A percentile compares a stretch with the other conserved stretches of the same genome.
Evolutionary conservation across 2,329 filamentous ascomycete genomes (phyloP).

Genomic region (Juglanconis oblonga): DNA sequence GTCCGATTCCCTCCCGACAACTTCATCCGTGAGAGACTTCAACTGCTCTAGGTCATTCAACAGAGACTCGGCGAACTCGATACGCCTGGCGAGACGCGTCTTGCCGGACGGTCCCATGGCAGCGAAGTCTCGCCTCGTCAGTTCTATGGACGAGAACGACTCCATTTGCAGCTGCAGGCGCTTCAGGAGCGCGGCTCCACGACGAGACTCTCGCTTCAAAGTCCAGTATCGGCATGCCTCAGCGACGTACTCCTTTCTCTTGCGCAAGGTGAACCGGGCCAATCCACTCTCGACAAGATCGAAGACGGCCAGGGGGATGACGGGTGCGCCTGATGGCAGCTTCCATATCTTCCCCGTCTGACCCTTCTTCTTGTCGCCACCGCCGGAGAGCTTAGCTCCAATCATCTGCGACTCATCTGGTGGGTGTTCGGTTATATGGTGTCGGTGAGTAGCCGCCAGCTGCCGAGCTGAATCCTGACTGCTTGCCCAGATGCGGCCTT

Average conservation of each 20-base stretch:
- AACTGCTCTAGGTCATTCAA: constrained; percentile 76
- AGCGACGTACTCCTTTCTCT: constrained; percentile 87
- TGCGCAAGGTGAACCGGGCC: constrained; percentile 73
- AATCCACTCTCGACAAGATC: constrained; percentile 82
- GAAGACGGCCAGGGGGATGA: constrained; percentile 86
- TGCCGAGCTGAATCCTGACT: constrained; percentile 80
- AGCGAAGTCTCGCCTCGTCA: constrained; percentile 92
- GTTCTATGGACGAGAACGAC: constrained; percentile 95
- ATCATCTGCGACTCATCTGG: constrained; percentile 81
- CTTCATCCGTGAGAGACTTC: constrained; percentile 63
- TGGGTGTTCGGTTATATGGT: constrained; percentile 64
- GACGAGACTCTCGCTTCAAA: constrained; percentile 85
- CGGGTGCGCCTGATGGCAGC: constrained; percentile 87
- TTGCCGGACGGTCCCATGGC: constrained; percentile 86
- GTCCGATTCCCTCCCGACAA: constrained; percentile 72
- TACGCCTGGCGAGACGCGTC: constrained; percentile 72
- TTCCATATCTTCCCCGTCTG: constrained; percentile 77
- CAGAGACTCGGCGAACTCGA: constrained; percentile 80
- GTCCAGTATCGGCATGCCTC: constrained; percentile 98
- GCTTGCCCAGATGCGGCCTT: constrained; percentile 86
- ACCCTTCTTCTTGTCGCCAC: constrained; percentile 74
- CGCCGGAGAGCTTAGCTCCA: constrained; percentile 75
- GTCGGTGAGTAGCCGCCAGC: constrained; percentile 68
- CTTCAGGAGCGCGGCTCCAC: constrained; percentile 89
- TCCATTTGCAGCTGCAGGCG: constrained; percentile 92